Evolutionary conservation across 345 rosid species (phyloP), one percentile per base, ranked within the genome.

Genomic region (Hibiscus trionum): DNA sequence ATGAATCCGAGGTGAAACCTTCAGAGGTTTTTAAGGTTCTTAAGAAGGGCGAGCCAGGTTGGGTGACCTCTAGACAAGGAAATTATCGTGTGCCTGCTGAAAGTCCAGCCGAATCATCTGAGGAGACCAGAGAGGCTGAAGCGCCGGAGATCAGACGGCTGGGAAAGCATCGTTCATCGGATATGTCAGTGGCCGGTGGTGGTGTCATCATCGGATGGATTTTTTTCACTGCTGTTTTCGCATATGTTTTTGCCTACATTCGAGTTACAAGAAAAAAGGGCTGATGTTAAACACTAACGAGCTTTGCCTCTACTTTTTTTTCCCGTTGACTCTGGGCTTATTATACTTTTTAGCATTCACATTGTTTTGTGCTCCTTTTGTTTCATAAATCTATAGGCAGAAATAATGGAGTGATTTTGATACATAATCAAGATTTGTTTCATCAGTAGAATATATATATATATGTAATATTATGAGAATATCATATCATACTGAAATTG

Each of bases 151-250:
- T 21, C 74, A 81, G 89, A 67, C 76, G 79, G 76, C 64, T 80
- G 58, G 83, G 81, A 67, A 86, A 78, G 74, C 84, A 85, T 66
- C 86, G 73, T 70, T 78, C 77, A 0, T 50, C 19, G 7, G 75
- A 81, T 53, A 78, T 57, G 70, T 86, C 90, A 0, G 79, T 81
- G 59, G 88, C 89, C 7, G 90, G 84, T 33, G 90, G 90, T 7
- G 90, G 90, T 21, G 85, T 86, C 21, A 86, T 88, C 64, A 80
- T 88, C 29, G 93, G 89, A 56, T 90, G 93, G 11, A 44, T 44
- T 11, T 86, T 88, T 47, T 78, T 80, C 44, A 86, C 90, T 61
- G 88, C 77, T 27, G 60, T 79, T 70, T 86, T 86, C 74, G 88
- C 85, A 1, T 90, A 86, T 39, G 88, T 88, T 42, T 82, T 86